A percentile compares a stretch with the other conserved stretches of the same genome.
Evolutionary conservation across 305 asterid species (phyloP).

Genomic region (Fraxinus xanthoxyloides): DNA sequence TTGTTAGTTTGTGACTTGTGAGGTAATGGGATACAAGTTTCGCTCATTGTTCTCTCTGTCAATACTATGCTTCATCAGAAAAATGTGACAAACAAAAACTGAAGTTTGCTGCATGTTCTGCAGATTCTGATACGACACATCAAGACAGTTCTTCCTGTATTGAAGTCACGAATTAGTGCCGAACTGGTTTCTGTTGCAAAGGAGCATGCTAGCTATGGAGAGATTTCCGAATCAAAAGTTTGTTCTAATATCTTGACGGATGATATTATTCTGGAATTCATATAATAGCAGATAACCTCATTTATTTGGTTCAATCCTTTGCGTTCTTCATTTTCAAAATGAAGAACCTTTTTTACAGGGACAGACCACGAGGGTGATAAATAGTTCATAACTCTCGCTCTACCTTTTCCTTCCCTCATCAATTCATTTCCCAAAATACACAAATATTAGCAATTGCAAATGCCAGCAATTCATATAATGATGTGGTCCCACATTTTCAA

Average conservation of each 20-base stretch:
- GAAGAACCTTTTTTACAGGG: background rate
- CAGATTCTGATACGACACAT: slow-evolving; percentile 39
- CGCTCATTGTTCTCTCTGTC: background rate
- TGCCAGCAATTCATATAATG: background rate
- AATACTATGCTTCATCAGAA: background rate
- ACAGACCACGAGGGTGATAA: background rate
- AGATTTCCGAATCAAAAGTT: slow-evolving; percentile 30
- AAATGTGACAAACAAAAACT: background rate
- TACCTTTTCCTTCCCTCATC: background rate
- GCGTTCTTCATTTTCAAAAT: background rate
- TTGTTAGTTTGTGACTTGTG: background rate
- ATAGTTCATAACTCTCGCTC: background rate
- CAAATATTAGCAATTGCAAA: background rate
- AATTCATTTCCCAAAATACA: background rate
- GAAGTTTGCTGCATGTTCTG: background rate
- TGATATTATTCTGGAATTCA: background rate
- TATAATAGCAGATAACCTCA: background rate
- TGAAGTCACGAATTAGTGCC: slow-evolving; percentile 28
- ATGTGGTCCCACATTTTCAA: background rate
- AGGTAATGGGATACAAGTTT: background rate
- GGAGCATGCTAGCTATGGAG: slow-evolving; percentile 28
- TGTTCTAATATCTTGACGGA: background rate
- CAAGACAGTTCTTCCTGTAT: slow-evolving; percentile 28
- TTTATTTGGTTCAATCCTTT: background rate
- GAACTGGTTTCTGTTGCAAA: slow-evolving; percentile 27